Percentiles rank a stretch among this genome's conserved stretches.
These are phyloP conservation scores for Tulasnella sp. DNA, from an alignment of 768 basidiomycete genomes.

Conservation along the genomic window DNA sequence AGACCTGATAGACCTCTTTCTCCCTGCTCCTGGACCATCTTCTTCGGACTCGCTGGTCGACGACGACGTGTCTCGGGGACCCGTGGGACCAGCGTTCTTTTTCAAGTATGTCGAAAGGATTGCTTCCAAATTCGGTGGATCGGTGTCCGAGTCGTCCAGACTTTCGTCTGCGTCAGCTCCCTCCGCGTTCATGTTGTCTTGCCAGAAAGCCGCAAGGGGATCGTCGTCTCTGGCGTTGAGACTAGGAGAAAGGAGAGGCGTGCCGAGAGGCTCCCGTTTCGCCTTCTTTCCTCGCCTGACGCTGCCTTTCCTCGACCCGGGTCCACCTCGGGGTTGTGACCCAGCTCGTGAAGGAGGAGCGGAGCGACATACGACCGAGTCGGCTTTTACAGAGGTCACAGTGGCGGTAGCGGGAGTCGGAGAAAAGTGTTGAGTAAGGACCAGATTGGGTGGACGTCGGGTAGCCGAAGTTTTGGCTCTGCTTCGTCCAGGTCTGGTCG, in stretches of 20 bases:
- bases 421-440: slow-evolving; percentile 13
- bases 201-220: not conserved
- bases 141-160: slow-evolving; percentile 16
- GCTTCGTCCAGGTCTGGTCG: too few relatives aligned
- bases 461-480: not conserved
- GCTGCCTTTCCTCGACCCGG: too few relatives aligned
- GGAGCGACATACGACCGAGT: slow-evolving; percentile 18
- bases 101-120: slow-evolving; percentile 25
- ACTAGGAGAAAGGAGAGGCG: slow-evolving; percentile 19
- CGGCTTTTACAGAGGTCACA: not conserved
- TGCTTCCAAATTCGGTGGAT: slow-evolving; percentile 23
- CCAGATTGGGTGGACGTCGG: not conserved
- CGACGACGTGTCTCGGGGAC: not conserved
- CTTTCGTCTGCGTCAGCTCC: not conserved
- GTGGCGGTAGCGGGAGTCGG: not conserved
- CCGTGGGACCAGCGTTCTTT: not conserved
- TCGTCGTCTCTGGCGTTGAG: slow-evolving; percentile 13
- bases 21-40: slow-evolving; percentile 18
- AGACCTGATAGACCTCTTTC: slow-evolving; percentile 25
- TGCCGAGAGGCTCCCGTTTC: not conserved
- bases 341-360: not conserved
- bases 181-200: not conserved
- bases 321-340: too few relatives aligned
- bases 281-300: slow-evolving; percentile 7
- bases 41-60: not conserved